phyloP scores from a whole-genome alignment of 352 stramenopile species.

The Phytophthora cryptogea region DNA sequence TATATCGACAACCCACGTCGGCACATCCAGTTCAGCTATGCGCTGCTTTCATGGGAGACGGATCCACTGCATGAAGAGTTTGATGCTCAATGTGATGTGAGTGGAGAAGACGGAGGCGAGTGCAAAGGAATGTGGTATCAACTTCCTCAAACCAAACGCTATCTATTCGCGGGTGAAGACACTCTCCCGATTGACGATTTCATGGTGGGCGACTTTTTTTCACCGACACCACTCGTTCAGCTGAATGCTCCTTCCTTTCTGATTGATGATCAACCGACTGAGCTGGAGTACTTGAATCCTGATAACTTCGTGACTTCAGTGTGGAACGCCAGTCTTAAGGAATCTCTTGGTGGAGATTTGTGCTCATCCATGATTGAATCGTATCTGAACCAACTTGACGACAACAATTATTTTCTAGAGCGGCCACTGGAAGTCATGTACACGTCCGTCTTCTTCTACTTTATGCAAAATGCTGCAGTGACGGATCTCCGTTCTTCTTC shows the following conservation, averaged over 20 bases:
- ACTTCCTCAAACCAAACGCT: constrained; percentile 47
- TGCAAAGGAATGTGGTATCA: constrained; percentile 49
- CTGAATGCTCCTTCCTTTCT: constrained; percentile 38
- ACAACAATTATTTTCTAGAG: constrained; percentile 49
- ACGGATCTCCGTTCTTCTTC: constrained; percentile 26
- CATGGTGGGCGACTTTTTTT: constrained; percentile 36
- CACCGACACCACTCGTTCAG: constrained; percentile 48
- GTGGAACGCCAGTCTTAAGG: constrained; percentile 29
- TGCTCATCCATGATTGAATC: constrained; percentile 55
- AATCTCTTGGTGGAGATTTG: constrained; percentile 23
- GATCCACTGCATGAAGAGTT: constrained; percentile 38
- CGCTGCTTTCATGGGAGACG: constrained; percentile 40
- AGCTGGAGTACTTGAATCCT: constrained; percentile 34
- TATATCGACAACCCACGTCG: constrained; percentile 42
- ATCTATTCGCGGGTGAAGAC: constrained; percentile 43
- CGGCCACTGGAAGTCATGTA: constrained; percentile 49
- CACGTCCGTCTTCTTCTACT: constrained; percentile 48
- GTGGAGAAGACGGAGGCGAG: constrained; percentile 12
- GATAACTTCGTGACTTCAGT: constrained; percentile 26
- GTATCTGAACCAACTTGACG: constrained; percentile 42
- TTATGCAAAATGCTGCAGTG: constrained; percentile 44
- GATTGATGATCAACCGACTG: constrained; percentile 17
- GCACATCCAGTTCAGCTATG: constrained; percentile 50
- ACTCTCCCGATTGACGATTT: constrained; percentile 32
- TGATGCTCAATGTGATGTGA: constrained; percentile 40